phyloP scores from a whole-genome alignment of 345 rosid genomes.

The Hibiscus syriacus region DNA sequence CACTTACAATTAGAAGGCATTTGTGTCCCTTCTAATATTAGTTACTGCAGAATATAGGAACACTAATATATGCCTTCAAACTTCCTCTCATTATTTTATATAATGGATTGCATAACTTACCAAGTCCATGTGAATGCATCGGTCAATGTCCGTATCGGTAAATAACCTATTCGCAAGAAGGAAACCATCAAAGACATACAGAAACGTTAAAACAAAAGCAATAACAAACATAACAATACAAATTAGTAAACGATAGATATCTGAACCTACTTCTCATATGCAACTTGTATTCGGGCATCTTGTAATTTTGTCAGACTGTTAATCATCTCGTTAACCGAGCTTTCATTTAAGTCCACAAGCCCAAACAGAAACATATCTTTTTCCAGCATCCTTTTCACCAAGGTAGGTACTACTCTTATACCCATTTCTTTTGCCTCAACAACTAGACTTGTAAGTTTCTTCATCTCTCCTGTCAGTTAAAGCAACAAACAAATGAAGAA shows the following conservation, averaged over 20 bases:
- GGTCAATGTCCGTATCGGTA: constrained; percentile 41
- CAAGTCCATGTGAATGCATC: constrained; percentile 70
- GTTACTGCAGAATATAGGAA: not conserved
- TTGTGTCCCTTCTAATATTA: not conserved
- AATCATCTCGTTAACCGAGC: constrained; percentile 32
- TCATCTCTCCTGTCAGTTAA: constrained; percentile 56
- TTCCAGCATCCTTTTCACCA: constrained; percentile 66
- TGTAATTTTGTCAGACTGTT: constrained; percentile 45
- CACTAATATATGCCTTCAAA: not conserved
- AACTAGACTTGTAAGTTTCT: constrained; percentile 53
- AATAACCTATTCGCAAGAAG: constrained; percentile 37
- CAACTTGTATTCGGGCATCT: constrained; percentile 49
- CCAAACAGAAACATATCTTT: constrained; percentile 67
- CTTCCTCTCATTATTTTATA: not conserved
- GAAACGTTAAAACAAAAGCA: not conserved
- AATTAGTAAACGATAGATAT: not conserved
- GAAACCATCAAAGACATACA: not conserved
- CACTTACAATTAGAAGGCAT: not conserved
- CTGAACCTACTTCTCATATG: constrained; percentile 49
- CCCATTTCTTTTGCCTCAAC: constrained; percentile 44
- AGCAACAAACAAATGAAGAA: not conserved
- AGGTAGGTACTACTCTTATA: constrained; percentile 35
- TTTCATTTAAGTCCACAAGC: constrained; percentile 46
- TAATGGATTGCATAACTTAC: constrained; percentile 29
- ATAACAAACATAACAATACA: not conserved